phyloP scores from a whole-genome alignment of 768 basidiomycete genomes.

The Russula foetens region DNA sequence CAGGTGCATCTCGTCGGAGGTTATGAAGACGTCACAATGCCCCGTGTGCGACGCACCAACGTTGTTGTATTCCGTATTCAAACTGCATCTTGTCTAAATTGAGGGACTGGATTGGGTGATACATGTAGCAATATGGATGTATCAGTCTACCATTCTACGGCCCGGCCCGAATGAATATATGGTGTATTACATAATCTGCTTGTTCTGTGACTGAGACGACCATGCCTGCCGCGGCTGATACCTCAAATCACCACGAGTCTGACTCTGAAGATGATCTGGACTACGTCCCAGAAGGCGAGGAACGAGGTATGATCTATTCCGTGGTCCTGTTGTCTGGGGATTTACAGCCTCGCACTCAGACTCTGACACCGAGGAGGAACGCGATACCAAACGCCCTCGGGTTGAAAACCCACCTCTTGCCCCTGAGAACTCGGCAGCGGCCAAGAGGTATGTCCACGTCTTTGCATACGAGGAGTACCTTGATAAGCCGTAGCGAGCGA shows the following conservation, averaged over 20 bases:
- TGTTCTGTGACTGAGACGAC: background rate
- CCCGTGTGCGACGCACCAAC: constrained; percentile 45
- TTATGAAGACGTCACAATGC: constrained; percentile 40
- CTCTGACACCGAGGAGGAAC: constrained; percentile 35
- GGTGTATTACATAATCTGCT: constrained; percentile 14
- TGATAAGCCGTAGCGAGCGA: constrained; percentile 37
- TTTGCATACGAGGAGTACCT: background rate
- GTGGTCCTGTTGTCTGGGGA: background rate
- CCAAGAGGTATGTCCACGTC: constrained; percentile 28
- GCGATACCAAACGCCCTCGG: constrained; percentile 30
- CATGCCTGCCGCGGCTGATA: background rate
- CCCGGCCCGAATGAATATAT: no score
- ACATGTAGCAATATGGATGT: no score
- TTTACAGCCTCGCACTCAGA: constrained; percentile 21
- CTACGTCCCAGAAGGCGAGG: constrained; percentile 49
- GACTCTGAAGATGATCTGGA: constrained; percentile 69
- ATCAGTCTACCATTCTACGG: no score
- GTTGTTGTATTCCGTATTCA: constrained; percentile 48
- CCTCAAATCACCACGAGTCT: constrained; percentile 29
- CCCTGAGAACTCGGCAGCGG: constrained; percentile 35
- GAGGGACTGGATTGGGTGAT: background rate
- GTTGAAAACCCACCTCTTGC: constrained; percentile 20
- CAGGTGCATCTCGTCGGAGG: constrained; percentile 47
- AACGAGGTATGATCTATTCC: constrained; percentile 21
- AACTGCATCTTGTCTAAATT: constrained; percentile 29